phyloP scores from a whole-genome alignment of 2,329 filamentous ascomycete species.

The Diplodia sapinea region DNA sequence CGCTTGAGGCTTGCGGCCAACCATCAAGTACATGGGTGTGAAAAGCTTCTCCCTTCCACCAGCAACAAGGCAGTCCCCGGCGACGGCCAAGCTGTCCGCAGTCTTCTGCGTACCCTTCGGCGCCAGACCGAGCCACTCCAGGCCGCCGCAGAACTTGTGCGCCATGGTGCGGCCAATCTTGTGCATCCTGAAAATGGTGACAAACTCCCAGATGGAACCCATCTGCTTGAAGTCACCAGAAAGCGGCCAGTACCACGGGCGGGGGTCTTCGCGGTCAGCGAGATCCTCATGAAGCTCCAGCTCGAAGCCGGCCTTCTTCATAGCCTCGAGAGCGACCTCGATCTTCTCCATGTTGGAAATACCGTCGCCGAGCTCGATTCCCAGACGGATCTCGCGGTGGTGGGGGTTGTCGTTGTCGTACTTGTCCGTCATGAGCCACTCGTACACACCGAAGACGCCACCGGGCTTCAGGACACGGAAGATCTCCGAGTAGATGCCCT shows the following conservation, averaged over 20 bases:
- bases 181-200: conserved; percentile 88
- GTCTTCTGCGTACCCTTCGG: conserved; percentile 90
- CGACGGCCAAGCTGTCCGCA: conserved; percentile 83
- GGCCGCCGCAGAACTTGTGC: conserved; percentile 75
- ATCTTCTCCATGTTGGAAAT: conserved; percentile 97
- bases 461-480: conserved; percentile 95
- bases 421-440: conserved; percentile 97
- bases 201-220: conserved; percentile 76
- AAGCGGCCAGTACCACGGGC: conserved; percentile 94
- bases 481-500: conserved; percentile 93
- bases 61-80: conserved; percentile 83
- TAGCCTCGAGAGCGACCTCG: conserved; percentile 78
- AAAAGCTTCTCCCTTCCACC: conserved; percentile 91
- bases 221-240: conserved; percentile 85
- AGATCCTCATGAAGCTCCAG: conserved; percentile 85
- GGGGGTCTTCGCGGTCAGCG: conserved; percentile 73
- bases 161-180: conserved; percentile 76
- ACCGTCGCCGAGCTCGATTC: conserved; percentile 93
- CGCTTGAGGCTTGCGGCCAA: conserved; percentile 78
- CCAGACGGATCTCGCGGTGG: conserved; percentile 89
- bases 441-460: conserved; percentile 94
- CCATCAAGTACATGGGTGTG: conserved; percentile 98
- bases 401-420: conserved; percentile 88
- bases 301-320: conserved; percentile 87
- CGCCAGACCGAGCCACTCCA: conserved; percentile 77